A percentile compares a stretch with the other conserved stretches of the same genome.
Evolutionary conservation across 2,329 filamentous ascomycete species (phyloP).

Genomic region (Onygenales sp.): DNA sequence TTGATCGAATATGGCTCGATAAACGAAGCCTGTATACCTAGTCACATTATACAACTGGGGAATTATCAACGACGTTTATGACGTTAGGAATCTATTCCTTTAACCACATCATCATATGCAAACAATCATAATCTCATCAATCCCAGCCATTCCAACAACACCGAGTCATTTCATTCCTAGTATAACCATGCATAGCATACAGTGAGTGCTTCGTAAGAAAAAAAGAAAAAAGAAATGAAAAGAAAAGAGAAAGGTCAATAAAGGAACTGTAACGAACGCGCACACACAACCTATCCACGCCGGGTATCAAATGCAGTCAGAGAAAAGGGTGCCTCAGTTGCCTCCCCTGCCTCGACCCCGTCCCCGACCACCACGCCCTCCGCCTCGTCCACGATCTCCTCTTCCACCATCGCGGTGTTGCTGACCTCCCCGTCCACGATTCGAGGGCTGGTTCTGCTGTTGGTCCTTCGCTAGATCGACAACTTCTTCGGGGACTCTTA

Average conservation of each 20-base stretch:
- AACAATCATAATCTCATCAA: background rate
- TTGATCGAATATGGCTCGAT: too few relatives aligned
- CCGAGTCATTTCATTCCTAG: background rate
- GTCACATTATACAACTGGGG: too few relatives aligned
- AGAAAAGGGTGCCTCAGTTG: slow-evolving; percentile 12
- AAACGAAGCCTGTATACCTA: too few relatives aligned
- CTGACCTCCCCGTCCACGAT: slow-evolving; percentile 30
- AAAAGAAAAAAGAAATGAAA: background rate
- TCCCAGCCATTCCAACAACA: background rate
- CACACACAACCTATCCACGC: background rate
- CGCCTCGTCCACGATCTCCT: slow-evolving; percentile 31
- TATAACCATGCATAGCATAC: background rate
- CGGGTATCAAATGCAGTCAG: background rate
- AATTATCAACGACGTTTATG: too few relatives aligned
- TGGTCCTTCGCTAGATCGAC: slow-evolving; percentile 90
- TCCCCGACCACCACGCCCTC: slow-evolving; percentile 34
- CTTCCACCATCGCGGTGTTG: slow-evolving; percentile 27
- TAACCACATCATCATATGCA: too few relatives aligned
- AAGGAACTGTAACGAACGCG: background rate
- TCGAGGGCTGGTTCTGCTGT: slow-evolving; percentile 58
- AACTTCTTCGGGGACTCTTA: slow-evolving; percentile 92
- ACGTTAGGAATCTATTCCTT: too few relatives aligned
- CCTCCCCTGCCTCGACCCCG: slow-evolving; percentile 35
- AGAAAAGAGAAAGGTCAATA: background rate
- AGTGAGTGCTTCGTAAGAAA: background rate